Conservation (phyloP, 1,139 yeast genomes). For the Suhomyces bolitotheri region DNA sequence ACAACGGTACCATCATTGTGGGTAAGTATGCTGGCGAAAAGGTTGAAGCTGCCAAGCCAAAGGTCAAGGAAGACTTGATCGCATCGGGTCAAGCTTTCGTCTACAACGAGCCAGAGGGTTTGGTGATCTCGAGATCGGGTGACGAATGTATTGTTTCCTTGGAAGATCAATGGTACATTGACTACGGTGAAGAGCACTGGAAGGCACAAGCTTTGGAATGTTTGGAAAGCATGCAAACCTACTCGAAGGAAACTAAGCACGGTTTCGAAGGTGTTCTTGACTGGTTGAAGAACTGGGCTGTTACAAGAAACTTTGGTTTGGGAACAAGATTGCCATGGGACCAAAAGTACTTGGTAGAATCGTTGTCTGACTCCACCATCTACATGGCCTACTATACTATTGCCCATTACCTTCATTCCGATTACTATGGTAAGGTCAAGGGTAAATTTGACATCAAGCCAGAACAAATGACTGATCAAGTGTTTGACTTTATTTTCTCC, state of each 20-base stretch:
- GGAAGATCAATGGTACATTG: conserved; percentile 98
- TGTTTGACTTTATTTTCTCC: conserved; percentile 86
- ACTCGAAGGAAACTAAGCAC: conserved; percentile 79
- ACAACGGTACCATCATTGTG: conserved; percentile 76
- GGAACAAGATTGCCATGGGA: conserved; percentile 99
- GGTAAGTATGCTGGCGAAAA: conserved; percentile 88
- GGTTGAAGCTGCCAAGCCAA: conserved; percentile 88
- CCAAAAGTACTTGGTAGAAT: conserved; percentile 87
- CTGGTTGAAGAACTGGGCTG: conserved; percentile 99
- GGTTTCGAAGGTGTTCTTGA: conserved; percentile 93
- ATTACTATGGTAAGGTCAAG: conserved; percentile 73
- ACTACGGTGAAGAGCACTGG: conserved; percentile 96
- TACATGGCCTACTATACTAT: conserved; percentile 97
- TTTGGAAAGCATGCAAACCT: conserved; percentile 74
- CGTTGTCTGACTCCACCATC: conserved; percentile 92
- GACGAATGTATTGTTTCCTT: conserved; percentile 95
- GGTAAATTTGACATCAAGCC: conserved; percentile 78
- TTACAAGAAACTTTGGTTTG: conserved; percentile 93
- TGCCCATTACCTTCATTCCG: conserved; percentile 80
- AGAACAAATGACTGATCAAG: conserved; percentile 89
- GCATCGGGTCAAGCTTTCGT: conserved; percentile 79
- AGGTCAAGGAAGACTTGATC: conserved; percentile 79
- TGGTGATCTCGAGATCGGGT: conserved; percentile 91
- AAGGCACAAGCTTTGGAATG: conserved; percentile 82
- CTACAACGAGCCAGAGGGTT: conserved; percentile 91